Base-by-base conservation (phyloP, 345 rosid genomes). In the Citrus australasica region DNA sequence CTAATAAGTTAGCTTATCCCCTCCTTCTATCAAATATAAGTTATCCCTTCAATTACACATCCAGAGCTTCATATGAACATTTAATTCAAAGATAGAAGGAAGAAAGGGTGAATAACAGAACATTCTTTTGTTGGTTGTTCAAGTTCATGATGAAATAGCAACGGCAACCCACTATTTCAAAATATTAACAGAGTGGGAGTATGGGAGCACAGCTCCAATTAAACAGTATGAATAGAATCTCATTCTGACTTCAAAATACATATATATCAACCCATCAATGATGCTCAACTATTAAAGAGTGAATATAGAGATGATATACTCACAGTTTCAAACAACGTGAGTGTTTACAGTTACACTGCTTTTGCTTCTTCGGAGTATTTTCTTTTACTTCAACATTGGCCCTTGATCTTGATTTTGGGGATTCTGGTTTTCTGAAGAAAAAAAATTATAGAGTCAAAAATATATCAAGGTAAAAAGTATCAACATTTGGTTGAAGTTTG, bases 241-340 rank as follows among this genome's bases (percentile, higher is more conserved):
- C 10, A 66, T 6, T 53, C 11, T 19, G 21, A 51, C 40, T 71
- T 62, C 25, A 28, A 48, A 24, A 14, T 1, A 6, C 21, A 61
- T 3, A 48, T 28, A 67, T 21, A 58, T 70, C 40, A 32, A 75
- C 46, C 64, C 30, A 32, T 30, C 28, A 70, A 25, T 37, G 51
- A 38, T 68, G 72, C n/a, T 17, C 35, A 13, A 73, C 9, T 22
- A 30, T 16, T 27, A 69, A 56, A 53, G 16, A 58, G 38, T 25
- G 27, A 60, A 35, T 64, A 55, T 51, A 42, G 51, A 25, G 13
- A 27, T 21, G 58, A 81, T 69, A 78, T 63, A 86, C 98, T 84
- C 86, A 95, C 99, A 95, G 82, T 87, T 97, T 97, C 90, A 97
- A 89, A 89, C 98, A 94, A 46, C 95, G 97, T 4, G 98, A 97